Evolutionary conservation across 208 protist genomes (phyloP), one percentile per base, ranked within the genome.

Genomic region (Trypanosoma avium): DNA sequence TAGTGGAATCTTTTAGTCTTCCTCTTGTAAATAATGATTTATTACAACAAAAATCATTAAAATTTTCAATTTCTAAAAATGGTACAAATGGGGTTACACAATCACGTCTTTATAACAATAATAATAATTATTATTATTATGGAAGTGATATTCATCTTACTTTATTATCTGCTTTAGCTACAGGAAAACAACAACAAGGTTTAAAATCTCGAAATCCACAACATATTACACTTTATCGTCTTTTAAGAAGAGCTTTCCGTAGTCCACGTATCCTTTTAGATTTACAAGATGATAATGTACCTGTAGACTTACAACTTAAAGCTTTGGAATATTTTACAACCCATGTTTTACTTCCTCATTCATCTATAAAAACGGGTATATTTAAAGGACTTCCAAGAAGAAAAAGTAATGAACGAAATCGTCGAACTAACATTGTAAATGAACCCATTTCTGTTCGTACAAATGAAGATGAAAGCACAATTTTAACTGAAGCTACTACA

Each of bases 251-350:
- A 26, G 59, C 43, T 19, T 53, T 73, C 2, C 2, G 58, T 33
- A 54, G n/a, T 33, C 19, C 46, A 26, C 26, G 46, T 32, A 47
- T 35, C 5, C 52, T 80, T 21, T 59, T 80, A 9, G 56, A 76
- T 36, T 38, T 71, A 15, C 73, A 79, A 50, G 57, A 60, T 35
- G 24, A 46, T 9, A 17, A 17, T 26, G 5, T 80, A 17, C 46
- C 68, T 36, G 15, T 72, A 3, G 68, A 67, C 49, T 15, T 69
- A 2, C 74, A 80, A 59, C 58, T 80, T 8, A 26, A 60, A 48
- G 63, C 69, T 1, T 66, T 80, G 56, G 69, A 75, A 63, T 58
- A 67, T 35, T 8, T 55, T 9, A 30, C 24, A 46, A 52, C 33
- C 29, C n/a, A 27, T 29, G 54, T 29, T 9, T 27, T 55, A 29